Evolutionary conservation across 2,329 filamentous ascomycete species (phyloP), one percentile per base, ranked within the genome.

Genomic region (Penicillium hesseltinei): DNA sequence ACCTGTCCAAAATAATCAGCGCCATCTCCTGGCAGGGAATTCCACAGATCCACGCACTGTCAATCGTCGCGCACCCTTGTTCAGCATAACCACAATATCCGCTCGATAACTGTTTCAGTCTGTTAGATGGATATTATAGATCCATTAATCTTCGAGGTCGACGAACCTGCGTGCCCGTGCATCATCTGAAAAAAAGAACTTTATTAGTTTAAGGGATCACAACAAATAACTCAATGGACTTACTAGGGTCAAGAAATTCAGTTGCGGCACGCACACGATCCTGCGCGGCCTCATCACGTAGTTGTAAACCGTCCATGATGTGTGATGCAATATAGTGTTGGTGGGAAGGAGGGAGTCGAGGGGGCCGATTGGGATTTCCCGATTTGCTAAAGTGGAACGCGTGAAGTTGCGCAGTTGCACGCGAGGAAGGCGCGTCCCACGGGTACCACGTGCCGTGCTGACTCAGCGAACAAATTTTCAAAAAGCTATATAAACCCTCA

Each of bases 161-260:
- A 69, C 70, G 45, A 72, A 82, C 80, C 80, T 82, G 70, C 83
- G 80, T 58, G 81, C 81, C 60, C 81, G 75, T 25, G 80, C 79
- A 76, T 87, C 84, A 65, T 76, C 84, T 86, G n/a, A 38, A 51
- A 51, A 59, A 58, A 58, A 62, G 58, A 19, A 66, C 55, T 45
- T 62, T 36, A 56, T 62, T 56, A 61, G 55, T 48, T 54, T 13
- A 54, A 46, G 9, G 4, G n/a, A 55, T 11, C 5, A 35, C 38
- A 46, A n/a, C 25, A 43, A 27, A 2, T 11, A 23, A 29, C 29
- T 4, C 13, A 42, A 13, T 48, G 19, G 29, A 75, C 88, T 70
- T 84, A 96, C 92, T 88, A 60, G 93, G 93, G 80, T 97, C 93
- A 43, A 97, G 85, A 71, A 97, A 97, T 74, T 97, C 92, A 68